Conservation (phyloP, 2,329 filamentous ascomycete genomes). For the Beauveria pseudobassiana region DNA sequence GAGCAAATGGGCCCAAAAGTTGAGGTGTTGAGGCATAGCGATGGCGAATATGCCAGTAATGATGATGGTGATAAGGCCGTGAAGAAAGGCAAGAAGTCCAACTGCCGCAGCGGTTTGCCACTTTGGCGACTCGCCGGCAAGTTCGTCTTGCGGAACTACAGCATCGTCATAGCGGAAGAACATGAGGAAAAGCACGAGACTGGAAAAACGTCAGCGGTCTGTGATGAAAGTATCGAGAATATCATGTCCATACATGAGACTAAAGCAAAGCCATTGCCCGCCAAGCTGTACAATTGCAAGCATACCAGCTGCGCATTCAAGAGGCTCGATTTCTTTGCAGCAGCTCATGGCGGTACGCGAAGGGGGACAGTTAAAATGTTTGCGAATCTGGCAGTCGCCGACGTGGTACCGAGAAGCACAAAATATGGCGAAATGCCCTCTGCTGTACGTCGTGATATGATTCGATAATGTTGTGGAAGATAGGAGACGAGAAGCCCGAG, state of each 20-base stretch:
- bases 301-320: conserved; percentile 78
- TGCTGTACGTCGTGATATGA: conserved; percentile 75
- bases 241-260: conserved; percentile 63
- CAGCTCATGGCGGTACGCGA: conserved; percentile 79
- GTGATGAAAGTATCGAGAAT: not conserved
- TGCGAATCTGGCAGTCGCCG: conserved; percentile 78
- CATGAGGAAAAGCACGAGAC: conserved; percentile 85
- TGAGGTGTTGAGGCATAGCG: conserved; percentile 55
- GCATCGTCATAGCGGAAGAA: conserved; percentile 71
- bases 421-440: conserved; percentile 96
- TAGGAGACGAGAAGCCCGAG: conserved; percentile 88
- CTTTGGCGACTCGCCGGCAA: conserved; percentile 47
- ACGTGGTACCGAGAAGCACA: conserved; percentile 86
- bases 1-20: conserved; percentile 76
- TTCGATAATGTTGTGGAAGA: conserved; percentile 88
- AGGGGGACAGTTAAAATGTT: conserved; percentile 83
- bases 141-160: conserved; percentile 41
- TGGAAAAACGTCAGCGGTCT: conserved; percentile 31
- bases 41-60: conserved; percentile 62
- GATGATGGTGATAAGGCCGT: conserved; percentile 64
- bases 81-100: conserved; percentile 62
- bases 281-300: conserved; percentile 88
- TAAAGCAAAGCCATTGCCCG: conserved; percentile 87
- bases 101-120: conserved; percentile 77
- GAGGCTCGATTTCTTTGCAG: conserved; percentile 71